These are phyloP conservation scores for Botryotinia globosa DNA, from an alignment of 2,329 filamentous ascomycete species.

Conservation along the genomic window DNA sequence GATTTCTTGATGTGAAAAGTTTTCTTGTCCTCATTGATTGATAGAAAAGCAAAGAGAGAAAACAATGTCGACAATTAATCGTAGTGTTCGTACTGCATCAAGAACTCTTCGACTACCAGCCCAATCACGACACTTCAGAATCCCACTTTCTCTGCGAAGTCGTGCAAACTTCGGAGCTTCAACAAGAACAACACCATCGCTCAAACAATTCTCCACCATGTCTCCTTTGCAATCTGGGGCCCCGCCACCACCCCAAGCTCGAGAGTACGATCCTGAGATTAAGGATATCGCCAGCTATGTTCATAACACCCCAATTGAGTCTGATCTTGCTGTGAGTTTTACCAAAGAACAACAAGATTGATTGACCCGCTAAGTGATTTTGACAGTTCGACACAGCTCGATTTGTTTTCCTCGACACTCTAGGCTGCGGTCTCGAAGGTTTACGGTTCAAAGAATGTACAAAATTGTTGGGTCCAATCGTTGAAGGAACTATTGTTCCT, in stretches of 20 bases:
- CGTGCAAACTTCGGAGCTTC: constrained; percentile 27
- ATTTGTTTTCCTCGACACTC: constrained; percentile 93
- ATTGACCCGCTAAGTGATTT: constrained; percentile 25
- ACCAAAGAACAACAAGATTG: background rate
- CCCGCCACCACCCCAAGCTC: constrained; percentile 49
- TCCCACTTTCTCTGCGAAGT: constrained; percentile 32
- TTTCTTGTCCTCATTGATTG: background rate
- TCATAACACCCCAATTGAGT: constrained; percentile 86
- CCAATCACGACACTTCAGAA: constrained; percentile 33
- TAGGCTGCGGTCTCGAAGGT: constrained; percentile 94
- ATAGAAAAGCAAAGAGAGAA: background rate
- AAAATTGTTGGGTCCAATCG: constrained; percentile 88
- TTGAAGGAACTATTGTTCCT: constrained; percentile 85
- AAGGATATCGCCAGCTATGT: constrained; percentile 94
- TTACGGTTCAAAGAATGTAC: constrained; percentile 94
- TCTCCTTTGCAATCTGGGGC: constrained; percentile 42
- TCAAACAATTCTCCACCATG: constrained; percentile 41
- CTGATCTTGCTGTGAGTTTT: constrained; percentile 80
- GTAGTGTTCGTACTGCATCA: constrained; percentile 36
- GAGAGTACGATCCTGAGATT: constrained; percentile 86
- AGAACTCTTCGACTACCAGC: constrained; percentile 34
- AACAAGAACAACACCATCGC: constrained; percentile 27
- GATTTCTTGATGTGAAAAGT: background rate
- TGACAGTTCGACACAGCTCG: constrained; percentile 86
- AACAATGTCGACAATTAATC: constrained; percentile 38